Evolutionary conservation across 2,329 filamentous ascomycete species (phyloP), one percentile per base, ranked within the genome.

Genomic region (Talaromyces sp.): DNA sequence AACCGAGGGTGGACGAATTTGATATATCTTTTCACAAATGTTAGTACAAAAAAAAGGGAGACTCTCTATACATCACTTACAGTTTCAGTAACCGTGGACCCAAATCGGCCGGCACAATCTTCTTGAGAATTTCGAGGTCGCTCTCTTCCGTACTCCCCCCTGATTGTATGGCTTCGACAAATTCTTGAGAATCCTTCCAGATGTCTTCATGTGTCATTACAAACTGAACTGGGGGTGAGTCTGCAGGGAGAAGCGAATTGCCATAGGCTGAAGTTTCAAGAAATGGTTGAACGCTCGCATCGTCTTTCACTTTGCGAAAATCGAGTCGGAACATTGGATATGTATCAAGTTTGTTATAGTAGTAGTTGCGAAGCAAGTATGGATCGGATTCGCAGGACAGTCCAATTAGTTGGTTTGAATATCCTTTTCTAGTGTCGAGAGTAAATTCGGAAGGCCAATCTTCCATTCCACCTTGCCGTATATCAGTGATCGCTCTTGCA

Each of bases 191-290:
- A 43, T 59, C 37, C 22, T 59, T 59, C 56, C 56, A 59, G 24
- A 59, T 59, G 56, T 59, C 56, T 41, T 59, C 37, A 43, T 59
- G 37, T n/a, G 56, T 43, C 56, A 59, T 59, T n/a, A 59, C 56
- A 16, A 45, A 59, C 10, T 59, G 56, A 16, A 45, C 22, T 4
- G 56, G 56, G 6, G 47, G 47, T 7, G 22, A 50, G 47, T 50
- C 47, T 50, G 35, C 56, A 16, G 56, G 56, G 13, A 41, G 56
- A 59, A 19, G 19, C 27, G 37, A 27, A 31, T 43, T 39, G 14
- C 56, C 37, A 59, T 59, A 39, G 2, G 24, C 37, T 33, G 56
- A 41, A 6, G 56, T 59, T 43, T 59, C 56, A 16, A 59, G 41
- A 41, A 59, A 59, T 11, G 56, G 56, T 19, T 24, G 37, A 16